Percentiles rank a stretch among this genome's conserved stretches.
Conservation (phyloP, 2,329 filamentous ascomycete genomes). For the Apiospora aurea region DNA sequence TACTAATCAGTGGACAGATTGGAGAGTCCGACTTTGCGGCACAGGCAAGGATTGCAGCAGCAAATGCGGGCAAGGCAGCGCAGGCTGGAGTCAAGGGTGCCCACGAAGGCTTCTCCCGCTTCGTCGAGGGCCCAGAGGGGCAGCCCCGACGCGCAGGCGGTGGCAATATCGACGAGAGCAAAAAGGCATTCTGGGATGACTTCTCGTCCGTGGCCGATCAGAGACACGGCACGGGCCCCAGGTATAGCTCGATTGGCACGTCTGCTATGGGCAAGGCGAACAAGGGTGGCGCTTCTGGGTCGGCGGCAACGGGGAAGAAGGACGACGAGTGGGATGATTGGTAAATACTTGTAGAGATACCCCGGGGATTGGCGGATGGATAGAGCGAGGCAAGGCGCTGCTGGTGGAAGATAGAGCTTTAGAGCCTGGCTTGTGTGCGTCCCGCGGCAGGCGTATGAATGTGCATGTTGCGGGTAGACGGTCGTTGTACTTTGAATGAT, state of each 20-base stretch:
- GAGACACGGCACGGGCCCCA: conserved; percentile 47
- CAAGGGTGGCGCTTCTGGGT: conserved; percentile 38
- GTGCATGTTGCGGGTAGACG: conserved; percentile 1
- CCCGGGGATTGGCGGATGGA: conserved; percentile 26
- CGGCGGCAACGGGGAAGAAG: conserved; percentile 48
- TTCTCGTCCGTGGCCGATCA: conserved; percentile 77
- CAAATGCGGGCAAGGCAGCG: conserved; percentile 71
- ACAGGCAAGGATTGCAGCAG: conserved; percentile 67
- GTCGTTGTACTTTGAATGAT: conserved; percentile 2
- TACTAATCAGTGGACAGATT: conserved; percentile 58
- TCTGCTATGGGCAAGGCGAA: conserved; percentile 65
- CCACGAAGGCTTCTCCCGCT: conserved; percentile 81
- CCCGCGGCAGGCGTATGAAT: not conserved
- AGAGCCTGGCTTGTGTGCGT: not conserved
- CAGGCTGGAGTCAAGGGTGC: conserved; percentile 76
- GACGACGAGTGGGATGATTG: conserved; percentile 72
- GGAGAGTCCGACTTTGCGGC: conserved; percentile 80
- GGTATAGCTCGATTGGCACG: conserved; percentile 62
- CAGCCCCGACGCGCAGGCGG: conserved; percentile 41
- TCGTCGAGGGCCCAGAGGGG: conserved; percentile 76
- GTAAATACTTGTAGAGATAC: conserved; percentile 42
- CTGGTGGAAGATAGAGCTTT: conserved; percentile 2
- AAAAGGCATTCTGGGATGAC: conserved; percentile 90
- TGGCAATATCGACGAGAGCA: conserved; percentile 64
- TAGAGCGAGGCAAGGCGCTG: not conserved